A percentile compares a stretch with the other conserved stretches of the same genome.
Conservation (phyloP, 176 grass and related monocot genomes). For the Zea luxurians region DNA sequence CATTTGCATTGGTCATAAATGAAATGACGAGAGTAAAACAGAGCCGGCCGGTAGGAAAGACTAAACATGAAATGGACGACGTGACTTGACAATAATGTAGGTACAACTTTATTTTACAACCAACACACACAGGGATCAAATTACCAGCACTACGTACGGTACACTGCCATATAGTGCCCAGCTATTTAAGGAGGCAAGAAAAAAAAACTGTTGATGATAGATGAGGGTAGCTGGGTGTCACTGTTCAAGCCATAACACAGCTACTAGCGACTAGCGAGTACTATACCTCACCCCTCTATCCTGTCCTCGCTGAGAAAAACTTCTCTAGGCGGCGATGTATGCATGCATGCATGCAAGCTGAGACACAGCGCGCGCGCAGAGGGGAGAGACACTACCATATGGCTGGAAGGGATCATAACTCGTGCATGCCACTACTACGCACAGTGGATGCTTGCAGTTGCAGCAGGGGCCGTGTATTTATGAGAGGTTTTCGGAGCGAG, state of each 20-base stretch:
- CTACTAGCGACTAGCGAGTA: background rate
- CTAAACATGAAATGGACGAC: background rate
- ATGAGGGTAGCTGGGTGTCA: background rate
- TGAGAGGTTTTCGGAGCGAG: no score
- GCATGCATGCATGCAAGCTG: no score
- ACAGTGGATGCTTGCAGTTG: no score
- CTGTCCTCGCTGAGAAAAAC: background rate
- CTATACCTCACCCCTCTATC: background rate
- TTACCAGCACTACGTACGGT: background rate
- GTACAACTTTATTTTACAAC: background rate
- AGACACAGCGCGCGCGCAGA: no score
- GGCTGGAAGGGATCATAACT: background rate
- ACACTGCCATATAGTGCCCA: background rate
- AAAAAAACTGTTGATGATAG: background rate
- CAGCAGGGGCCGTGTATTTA: no score
- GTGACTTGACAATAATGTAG: background rate
- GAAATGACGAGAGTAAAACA: background rate
- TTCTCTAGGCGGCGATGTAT: background rate
- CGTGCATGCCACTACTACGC: no score
- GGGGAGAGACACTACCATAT: slow-evolving; percentile 16
- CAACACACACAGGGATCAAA: background rate
- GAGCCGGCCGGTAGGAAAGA: background rate
- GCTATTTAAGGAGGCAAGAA: background rate
- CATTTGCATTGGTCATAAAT: background rate
- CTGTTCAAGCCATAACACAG: slow-evolving; percentile 19